phyloP scores from a whole-genome alignment of 805 yeast species.

The Suhomyces sp. region DNA sequence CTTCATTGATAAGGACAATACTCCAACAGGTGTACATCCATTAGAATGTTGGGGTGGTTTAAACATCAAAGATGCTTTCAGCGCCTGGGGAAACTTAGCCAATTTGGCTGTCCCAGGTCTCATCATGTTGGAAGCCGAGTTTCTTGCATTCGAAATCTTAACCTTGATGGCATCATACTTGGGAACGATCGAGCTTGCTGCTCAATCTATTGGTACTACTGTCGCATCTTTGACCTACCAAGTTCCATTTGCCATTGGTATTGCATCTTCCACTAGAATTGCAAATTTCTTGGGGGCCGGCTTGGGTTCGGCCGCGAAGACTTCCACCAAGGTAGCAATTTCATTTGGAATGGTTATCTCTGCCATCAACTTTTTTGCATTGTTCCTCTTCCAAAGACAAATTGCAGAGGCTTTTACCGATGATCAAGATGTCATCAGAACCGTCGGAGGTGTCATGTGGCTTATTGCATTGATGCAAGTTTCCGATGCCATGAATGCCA shows the following conservation, averaged over 20 bases:
- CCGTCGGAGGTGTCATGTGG: conserved; percentile 55
- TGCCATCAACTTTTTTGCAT: conserved; percentile 28
- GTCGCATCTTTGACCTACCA: conserved; percentile 48
- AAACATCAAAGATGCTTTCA: conserved; percentile 37
- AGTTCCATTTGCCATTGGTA: conserved; percentile 57
- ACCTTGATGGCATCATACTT: conserved; percentile 55
- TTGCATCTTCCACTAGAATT: conserved; percentile 57
- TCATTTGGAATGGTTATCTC: conserved; percentile 38
- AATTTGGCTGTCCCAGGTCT: conserved; percentile 54
- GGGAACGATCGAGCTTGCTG: conserved; percentile 54
- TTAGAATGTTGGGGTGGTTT: conserved; percentile 50
- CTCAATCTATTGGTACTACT: conserved; percentile 49
- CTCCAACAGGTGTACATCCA: conserved; percentile 51
- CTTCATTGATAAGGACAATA: conserved; percentile 36
- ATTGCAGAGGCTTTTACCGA: conserved; percentile 53
- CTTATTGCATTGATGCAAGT: conserved; percentile 68
- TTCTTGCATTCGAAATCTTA: conserved; percentile 56
- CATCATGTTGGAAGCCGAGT: conserved; percentile 60
- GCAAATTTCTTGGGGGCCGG: conserved; percentile 57
- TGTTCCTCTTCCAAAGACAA: conserved; percentile 31
- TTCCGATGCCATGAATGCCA: conserved; percentile 66
- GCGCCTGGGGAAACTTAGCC: conserved; percentile 46
- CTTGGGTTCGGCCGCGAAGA: conserved; percentile 33
- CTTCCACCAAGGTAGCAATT: conserved; percentile 36
- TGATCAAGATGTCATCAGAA: conserved; percentile 54